Base-by-base conservation (phyloP, 352 stramenopile species). In the Pythium biforme region DNA sequence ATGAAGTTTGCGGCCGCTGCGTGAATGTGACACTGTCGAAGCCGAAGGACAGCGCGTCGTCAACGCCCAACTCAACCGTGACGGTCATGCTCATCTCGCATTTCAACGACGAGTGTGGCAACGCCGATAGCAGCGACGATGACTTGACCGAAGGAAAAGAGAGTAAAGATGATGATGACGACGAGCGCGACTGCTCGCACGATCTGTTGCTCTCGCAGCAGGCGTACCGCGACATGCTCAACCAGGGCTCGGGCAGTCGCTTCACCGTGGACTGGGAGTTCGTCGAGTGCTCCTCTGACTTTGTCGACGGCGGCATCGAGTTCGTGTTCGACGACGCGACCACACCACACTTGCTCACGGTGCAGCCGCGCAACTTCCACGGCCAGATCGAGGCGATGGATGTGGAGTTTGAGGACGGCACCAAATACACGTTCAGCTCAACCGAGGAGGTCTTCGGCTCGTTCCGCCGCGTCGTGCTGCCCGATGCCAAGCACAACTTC, bases 181-280 rank as follows among this genome's bases (percentile, higher is more conserved):
- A 49, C 37, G 52, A 41, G 12, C 54, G 54, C 40, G 54, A 66
- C 39, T 70, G 64, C 52, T 26, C 26, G 12, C 27, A 58, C 29
- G 64, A 66, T 34, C 27, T 70, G 8, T 22, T 62, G 50, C 33
- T 70, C 33, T 70, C 64, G 23, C 19, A 56, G 9, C 64, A 70
- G 22, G 64, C 64, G n/a, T 70, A 66, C 51, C 64, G 64, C 17
- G 64, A 70, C 45, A 70, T 70, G 64, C 57, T 70, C 15, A 66
- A 70, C 52, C 55, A 62, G 23, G 50, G 56, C 19, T 37, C 64
- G 26, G 55, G 56, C 51, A 66, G 56, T 31, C 55, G 64, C 64
- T 65, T 62, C 20, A 15, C n/a, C 17, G 52, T 70, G 19, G 40
- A 70, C 12, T 70, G 64, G 64, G 22, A 61, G 34, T 23, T 66